phyloP scores from a whole-genome alignment of 805 yeast species.

The Starmerella scarabaei region DNA sequence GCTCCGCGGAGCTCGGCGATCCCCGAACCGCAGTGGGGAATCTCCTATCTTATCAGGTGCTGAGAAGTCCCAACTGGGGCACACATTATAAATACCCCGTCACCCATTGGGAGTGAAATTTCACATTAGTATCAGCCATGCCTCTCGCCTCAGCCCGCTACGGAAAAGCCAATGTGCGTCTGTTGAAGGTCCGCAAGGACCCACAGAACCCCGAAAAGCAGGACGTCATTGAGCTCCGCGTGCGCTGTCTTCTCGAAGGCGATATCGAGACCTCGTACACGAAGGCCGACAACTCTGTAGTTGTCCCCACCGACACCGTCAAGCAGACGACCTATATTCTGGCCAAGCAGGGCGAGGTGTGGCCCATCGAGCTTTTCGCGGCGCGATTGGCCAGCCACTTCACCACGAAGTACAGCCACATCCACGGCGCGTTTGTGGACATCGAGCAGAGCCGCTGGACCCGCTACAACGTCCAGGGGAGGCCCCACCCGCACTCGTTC shows the following conservation, averaged over 20 bases:
- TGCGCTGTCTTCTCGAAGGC: slow-evolving; percentile 62
- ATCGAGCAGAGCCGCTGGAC: slow-evolving; percentile 71
- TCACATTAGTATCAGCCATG: too few relatives aligned
- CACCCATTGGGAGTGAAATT: too few relatives aligned
- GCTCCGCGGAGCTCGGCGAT: neutral
- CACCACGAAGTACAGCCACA: slow-evolving; percentile 60
- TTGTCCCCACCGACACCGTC: slow-evolving; percentile 89
- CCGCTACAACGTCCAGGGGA: slow-evolving; percentile 61
- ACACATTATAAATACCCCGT: too few relatives aligned
- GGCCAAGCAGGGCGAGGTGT: slow-evolving; percentile 70
- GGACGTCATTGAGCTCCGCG: slow-evolving; percentile 77
- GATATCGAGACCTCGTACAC: slow-evolving; percentile 72
- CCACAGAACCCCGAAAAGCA: slow-evolving; percentile 58
- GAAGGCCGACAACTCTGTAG: slow-evolving; percentile 72
- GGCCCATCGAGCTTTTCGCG: slow-evolving; percentile 87
- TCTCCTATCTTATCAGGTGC: neutral
- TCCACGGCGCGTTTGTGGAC: slow-evolving; percentile 53
- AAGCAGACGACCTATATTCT: slow-evolving; percentile 76
- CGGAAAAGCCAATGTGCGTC: slow-evolving; percentile 89
- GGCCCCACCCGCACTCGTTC: slow-evolving; percentile 72
- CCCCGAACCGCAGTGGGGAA: neutral
- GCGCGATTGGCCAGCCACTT: slow-evolving; percentile 75
- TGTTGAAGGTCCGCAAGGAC: slow-evolving; percentile 76
- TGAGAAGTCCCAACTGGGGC: too few relatives aligned
- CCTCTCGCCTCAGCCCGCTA: slow-evolving; percentile 31